These are phyloP conservation scores for Purshia tridentata DNA, from an alignment of 306 rosid species.

Conservation along the genomic window DNA sequence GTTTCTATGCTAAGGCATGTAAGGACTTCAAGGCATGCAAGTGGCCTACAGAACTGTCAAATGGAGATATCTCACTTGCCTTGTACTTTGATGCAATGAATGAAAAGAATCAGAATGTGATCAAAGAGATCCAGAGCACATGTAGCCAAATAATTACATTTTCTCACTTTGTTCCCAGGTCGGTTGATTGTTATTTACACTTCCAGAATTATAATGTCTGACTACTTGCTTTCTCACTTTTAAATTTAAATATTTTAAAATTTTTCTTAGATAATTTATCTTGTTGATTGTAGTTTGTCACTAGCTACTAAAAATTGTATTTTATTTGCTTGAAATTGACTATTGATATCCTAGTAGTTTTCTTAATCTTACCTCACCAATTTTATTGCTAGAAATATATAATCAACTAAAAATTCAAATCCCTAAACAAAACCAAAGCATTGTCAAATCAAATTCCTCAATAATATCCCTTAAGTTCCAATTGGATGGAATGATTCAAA, in stretches of 20 bases:
- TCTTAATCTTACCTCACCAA: background rate
- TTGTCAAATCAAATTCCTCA: background rate
- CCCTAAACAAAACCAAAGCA: background rate
- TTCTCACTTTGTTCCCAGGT: slow-evolving; percentile 96
- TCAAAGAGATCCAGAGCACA: slow-evolving; percentile 56
- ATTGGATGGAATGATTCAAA: too few species aligned
- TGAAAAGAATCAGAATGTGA: slow-evolving; percentile 42
- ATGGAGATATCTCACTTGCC: slow-evolving; percentile 65
- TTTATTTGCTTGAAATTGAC: background rate
- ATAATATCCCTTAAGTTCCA: too few species aligned
- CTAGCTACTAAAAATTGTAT: background rate
- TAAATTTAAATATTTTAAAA: background rate
- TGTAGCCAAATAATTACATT: slow-evolving; percentile 70
- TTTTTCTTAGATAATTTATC: background rate
- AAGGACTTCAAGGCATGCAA: slow-evolving; percentile 87
- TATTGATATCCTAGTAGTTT: background rate
- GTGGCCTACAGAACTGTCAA: slow-evolving; percentile 70
- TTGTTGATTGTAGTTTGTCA: background rate
- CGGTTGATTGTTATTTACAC: slow-evolving; percentile 15
- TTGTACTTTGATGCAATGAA: slow-evolving; percentile 75
- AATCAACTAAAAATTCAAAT: background rate
- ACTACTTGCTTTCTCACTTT: background rate
- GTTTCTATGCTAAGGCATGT: slow-evolving; percentile 52
- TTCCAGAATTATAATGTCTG: slow-evolving; percentile 1
- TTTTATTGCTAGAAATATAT: background rate